Conservation (phyloP, 805 yeast genomes). For the Lachancea waltii region DNA sequence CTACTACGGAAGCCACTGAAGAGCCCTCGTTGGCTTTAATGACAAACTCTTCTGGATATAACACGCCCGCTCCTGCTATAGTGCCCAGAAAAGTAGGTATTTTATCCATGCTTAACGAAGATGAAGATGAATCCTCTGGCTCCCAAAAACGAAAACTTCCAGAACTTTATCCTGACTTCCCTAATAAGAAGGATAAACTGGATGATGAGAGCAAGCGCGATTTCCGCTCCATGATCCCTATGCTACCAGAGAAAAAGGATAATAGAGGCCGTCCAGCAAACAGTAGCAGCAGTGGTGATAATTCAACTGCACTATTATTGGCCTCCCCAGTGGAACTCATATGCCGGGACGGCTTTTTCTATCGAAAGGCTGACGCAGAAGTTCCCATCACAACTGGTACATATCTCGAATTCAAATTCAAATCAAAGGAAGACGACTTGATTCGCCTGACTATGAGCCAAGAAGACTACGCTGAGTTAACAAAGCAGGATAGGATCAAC, state of each 20-base stretch:
- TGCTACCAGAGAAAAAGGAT: conserved; percentile 13
- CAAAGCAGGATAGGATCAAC: conserved; percentile 26
- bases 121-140: conserved; percentile 14
- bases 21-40: conserved; percentile 5
- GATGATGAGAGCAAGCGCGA: conserved; percentile 7
- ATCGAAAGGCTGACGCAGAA: conserved; percentile 22
- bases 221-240: conserved; percentile 9
- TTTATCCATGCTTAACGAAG: conserved; percentile 22
- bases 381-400: conserved; percentile 29
- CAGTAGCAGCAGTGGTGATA: conserved; percentile 11
- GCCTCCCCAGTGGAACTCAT: conserved; percentile 29
- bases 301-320: conserved; percentile 15
- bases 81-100: conserved; percentile 21
- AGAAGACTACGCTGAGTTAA: conserved; percentile 16
- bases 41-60: conserved; percentile 6
- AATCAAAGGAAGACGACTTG: conserved; percentile 28
- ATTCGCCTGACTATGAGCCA: conserved; percentile 17
- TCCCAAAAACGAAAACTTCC: conserved; percentile 5
- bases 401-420: conserved; percentile 29
- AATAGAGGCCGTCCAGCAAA: conserved; percentile 11
- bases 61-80: conserved; percentile 20
- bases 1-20: conserved; percentile 5
- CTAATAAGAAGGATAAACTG: conserved; percentile 7
- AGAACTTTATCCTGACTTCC: conserved; percentile 4
- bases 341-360: conserved; percentile 30